Base-by-base conservation (phyloP, 2,329 filamentous ascomycete species). In the Fusarium devonianum region DNA sequence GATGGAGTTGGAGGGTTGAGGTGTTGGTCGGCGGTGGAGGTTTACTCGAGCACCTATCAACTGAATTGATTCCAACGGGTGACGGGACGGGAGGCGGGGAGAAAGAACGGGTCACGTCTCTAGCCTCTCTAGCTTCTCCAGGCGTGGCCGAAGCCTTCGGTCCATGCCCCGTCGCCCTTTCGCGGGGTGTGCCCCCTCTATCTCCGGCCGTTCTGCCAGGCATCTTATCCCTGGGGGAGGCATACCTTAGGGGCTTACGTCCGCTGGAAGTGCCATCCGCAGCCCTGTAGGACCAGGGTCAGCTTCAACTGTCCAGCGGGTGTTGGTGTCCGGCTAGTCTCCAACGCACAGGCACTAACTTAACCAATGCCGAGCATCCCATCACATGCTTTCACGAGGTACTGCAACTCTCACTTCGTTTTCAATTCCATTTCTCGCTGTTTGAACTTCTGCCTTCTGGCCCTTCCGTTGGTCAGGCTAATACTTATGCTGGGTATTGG, bases 91-190 rank as follows among this genome's bases (percentile, higher is more conserved):
- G 22, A 56, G 40, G 29, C 34, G 55, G 55, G 54, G 38, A 32
- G 41, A 28, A 34, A 36, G 30, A 49, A 57, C 48, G 42, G 54
- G 51, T 48, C 55, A 58, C 52, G 50, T 43, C 55, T 59, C 49
- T 32, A 8, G 17, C 13, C 22, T 17, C 32, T 34, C 4, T 16
- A 13, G 13, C 29, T 32, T 41, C 38, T 26, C 30, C 38, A 18
- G 38, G 22, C 14, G 22, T 25, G 39, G 16, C 25, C 36, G 11
- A 21, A 25, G 21, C 16, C 19, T 14, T 43, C 40, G 40, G n/a
- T n/a, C n/a, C n/a, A n/a, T n/a, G n/a, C n/a, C n/a, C n/a, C n/a
- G n/a, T n/a, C n/a, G n/a, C n/a, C 40, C 30, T 34, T 26, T 43
- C 30, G 40, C 40, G 40, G 40, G 40, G 40, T 34, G 18, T 16